Evolutionary conservation across 768 basidiomycete species (phyloP).

Genomic region (Naganishia vishniacii): DNA sequence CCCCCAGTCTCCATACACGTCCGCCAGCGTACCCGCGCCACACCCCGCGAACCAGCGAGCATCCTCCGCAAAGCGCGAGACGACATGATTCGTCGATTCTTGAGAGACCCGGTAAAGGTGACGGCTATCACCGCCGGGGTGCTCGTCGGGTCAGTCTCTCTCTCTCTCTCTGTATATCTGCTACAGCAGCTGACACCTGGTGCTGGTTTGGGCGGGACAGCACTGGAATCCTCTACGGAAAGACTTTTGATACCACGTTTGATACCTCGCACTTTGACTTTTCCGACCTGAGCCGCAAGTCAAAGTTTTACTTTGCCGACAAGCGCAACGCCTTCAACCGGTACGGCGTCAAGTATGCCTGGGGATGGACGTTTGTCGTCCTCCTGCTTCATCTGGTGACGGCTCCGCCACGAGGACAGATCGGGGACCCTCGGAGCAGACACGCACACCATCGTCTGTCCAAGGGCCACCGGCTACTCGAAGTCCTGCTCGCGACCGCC

Average conservation of each 20-base stretch:
- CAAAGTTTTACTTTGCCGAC: slow-evolving; percentile 66
- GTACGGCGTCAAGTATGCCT: slow-evolving; percentile 80
- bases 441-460: slow-evolving; percentile 5
- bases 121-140: slow-evolving; percentile 5
- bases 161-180: not conserved
- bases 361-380: slow-evolving; percentile 78
- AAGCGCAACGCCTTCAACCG: slow-evolving; percentile 78
- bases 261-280: slow-evolving; percentile 61
- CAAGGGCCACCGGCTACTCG: slow-evolving; percentile 55
- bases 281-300: slow-evolving; percentile 65
- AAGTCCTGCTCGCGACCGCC: slow-evolving; percentile 8
- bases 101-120: slow-evolving; percentile 6
- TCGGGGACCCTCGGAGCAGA: not conserved
- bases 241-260: slow-evolving; percentile 21
- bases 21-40: not conserved
- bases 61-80: not conserved
- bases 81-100: slow-evolving; percentile 3
- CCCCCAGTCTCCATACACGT: not conserved
- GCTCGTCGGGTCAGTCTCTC: slow-evolving; percentile 4
- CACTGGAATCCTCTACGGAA: slow-evolving; percentile 13
- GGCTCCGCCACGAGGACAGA: not conserved
- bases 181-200: too few species aligned
- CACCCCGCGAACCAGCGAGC: not conserved
- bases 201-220: too few species aligned
- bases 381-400: slow-evolving; percentile 42